Evolutionary conservation across 305 asterid genomes (phyloP).

Genomic region (Solanum hybrid): DNA sequence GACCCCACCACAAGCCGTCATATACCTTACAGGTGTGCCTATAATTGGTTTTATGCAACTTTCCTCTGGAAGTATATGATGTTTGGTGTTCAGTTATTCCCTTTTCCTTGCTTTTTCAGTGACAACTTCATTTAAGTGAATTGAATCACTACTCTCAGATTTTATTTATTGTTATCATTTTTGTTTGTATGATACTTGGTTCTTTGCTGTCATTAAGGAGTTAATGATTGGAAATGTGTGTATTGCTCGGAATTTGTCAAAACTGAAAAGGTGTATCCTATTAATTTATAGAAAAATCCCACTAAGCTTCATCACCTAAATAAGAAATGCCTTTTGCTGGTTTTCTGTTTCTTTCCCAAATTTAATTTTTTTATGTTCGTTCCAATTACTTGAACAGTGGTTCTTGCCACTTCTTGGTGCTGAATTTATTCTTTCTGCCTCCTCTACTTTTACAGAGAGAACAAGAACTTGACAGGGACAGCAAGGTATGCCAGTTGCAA

Average conservation of each 20-base stretch:
- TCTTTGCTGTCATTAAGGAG: background rate
- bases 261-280: background rate
- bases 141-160: background rate
- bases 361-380: background rate
- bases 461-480: slow-evolving; percentile 86
- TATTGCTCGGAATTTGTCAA: background rate
- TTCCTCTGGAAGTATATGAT: background rate
- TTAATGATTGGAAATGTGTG: background rate
- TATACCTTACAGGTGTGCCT: slow-evolving; percentile 75
- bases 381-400: background rate
- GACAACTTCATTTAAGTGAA: background rate
- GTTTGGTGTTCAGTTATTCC: background rate
- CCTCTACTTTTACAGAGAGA: slow-evolving; percentile 40
- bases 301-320: background rate
- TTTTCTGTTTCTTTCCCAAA: background rate
- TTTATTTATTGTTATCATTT: background rate
- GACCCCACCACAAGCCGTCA: slow-evolving; percentile 67
- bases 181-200: background rate
- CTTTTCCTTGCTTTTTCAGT: background rate
- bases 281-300: background rate
- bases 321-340: background rate
- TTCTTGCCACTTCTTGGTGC: slow-evolving; percentile 3
- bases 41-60: background rate
- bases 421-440: slow-evolving; percentile 4
- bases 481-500: slow-evolving; percentile 99